phyloP scores from a whole-genome alignment of 768 basidiomycete species.

The Mycena sanguinolenta region DNA sequence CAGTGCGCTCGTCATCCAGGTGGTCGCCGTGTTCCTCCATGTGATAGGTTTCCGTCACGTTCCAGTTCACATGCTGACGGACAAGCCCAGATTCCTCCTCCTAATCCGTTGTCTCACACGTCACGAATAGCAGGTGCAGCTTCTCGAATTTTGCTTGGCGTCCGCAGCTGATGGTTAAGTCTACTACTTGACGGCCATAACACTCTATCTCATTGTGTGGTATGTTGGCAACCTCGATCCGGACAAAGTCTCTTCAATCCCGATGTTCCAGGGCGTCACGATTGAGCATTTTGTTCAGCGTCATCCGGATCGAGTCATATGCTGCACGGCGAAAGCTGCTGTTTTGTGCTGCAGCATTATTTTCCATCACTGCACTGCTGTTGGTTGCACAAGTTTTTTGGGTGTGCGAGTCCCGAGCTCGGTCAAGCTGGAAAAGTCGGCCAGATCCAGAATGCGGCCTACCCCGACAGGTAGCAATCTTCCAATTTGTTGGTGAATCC shows the following conservation, averaged over 20 bases:
- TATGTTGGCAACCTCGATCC: not conserved
- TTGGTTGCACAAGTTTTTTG: conserved; percentile 49
- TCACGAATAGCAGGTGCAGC: conserved; percentile 13
- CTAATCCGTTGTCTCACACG: conserved; percentile 17
- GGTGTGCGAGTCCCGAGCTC: conserved; percentile 46
- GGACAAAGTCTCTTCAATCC: too few relatives aligned
- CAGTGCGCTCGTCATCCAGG: not conserved
- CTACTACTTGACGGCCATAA: conserved; percentile 52
- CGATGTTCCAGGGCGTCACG: conserved; percentile 54
- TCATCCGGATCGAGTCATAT: conserved; percentile 60
- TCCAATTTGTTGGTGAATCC: conserved; percentile 65
- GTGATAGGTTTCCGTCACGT: not conserved
- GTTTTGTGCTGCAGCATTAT: conserved; percentile 46
- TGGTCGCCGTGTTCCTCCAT: conserved; percentile 14
- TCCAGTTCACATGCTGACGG: not conserved
- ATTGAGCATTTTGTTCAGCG: conserved; percentile 66
- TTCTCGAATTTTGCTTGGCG: not conserved
- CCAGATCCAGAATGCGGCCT: too few relatives aligned
- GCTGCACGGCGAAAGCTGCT: conserved; percentile 41
- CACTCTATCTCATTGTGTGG: conserved; percentile 54
- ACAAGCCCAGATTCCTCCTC: conserved; percentile 11
- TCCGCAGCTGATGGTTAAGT: conserved; percentile 26
- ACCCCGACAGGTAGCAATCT: conserved; percentile 61
- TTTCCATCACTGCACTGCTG: conserved; percentile 48
- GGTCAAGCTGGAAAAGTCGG: too few relatives aligned